Percentiles rank a stretch among this genome's conserved stretches.
Conservation (phyloP, 2,329 filamentous ascomycete species). For the Sclerotinia borealis region DNA sequence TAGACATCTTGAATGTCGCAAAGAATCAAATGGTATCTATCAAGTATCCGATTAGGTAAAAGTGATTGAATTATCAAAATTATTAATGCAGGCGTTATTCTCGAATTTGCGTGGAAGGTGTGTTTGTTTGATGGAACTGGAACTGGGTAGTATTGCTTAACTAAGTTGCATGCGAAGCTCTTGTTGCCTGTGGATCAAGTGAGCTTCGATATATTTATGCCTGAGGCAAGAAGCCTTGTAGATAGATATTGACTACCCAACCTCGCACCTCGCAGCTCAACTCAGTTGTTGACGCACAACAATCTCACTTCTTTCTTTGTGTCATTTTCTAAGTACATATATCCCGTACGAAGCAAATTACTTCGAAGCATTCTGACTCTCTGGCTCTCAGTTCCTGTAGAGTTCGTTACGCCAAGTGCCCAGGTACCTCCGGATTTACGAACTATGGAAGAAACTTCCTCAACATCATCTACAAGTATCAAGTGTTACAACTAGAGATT, state of each 20-base stretch:
- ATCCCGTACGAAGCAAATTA: background rate
- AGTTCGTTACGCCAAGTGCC: background rate
- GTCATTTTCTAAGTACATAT: background rate
- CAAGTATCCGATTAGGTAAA: background rate
- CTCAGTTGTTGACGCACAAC: background rate
- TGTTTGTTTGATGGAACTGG: constrained; percentile 10
- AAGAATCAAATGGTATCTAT: background rate
- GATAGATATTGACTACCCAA: background rate
- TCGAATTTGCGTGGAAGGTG: constrained; percentile 7
- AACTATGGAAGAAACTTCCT: background rate
- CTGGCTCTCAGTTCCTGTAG: background rate
- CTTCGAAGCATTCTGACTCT: background rate
- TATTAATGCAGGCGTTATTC: background rate
- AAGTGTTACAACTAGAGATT: background rate
- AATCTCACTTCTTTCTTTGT: background rate
- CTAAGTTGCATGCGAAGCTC: constrained; percentile 13
- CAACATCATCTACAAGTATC: background rate
- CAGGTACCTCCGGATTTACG: background rate
- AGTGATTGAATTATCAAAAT: background rate
- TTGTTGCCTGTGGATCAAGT: constrained; percentile 7
- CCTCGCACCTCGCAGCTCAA: background rate
- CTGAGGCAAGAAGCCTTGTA: background rate
- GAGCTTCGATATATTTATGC: background rate
- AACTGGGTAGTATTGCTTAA: background rate
- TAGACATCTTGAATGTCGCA: constrained; percentile 7